Evolutionary conservation across 805 yeast species (phyloP).

Genomic region (Saccharomyces kudriavzevii): DNA sequence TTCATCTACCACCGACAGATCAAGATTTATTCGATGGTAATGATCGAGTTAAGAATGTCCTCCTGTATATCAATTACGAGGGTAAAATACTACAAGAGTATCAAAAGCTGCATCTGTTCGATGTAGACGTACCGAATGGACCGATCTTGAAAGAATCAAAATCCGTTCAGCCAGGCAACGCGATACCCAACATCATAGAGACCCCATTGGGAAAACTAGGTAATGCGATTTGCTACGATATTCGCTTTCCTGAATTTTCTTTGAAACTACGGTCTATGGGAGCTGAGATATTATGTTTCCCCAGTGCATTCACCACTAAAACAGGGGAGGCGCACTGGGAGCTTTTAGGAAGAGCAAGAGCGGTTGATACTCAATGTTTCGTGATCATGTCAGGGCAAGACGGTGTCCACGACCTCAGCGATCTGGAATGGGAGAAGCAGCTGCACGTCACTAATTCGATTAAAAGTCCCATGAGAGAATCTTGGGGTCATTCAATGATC

Average conservation of each 20-base stretch:
- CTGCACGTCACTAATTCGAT: not conserved
- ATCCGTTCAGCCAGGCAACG: constrained; percentile 72
- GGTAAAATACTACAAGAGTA: constrained; percentile 67
- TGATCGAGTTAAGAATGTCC: constrained; percentile 56
- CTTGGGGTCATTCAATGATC: constrained; percentile 81
- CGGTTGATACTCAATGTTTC: constrained; percentile 79
- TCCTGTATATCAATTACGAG: constrained; percentile 55
- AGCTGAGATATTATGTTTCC: constrained; percentile 71
- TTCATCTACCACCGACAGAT: constrained; percentile 66
- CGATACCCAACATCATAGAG: constrained; percentile 45
- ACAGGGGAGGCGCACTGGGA: constrained; percentile 94
- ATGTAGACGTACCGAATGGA: constrained; percentile 72
- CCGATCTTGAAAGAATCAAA: constrained; percentile 71
- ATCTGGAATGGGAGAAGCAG: constrained; percentile 30
- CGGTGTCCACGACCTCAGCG: constrained; percentile 58
- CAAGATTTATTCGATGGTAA: constrained; percentile 14
- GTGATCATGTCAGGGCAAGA: constrained; percentile 86
- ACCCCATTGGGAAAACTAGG: constrained; percentile 62
- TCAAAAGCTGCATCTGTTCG: constrained; percentile 83
- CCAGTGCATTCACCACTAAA: constrained; percentile 86
- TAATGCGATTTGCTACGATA: constrained; percentile 73
- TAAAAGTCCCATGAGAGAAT: constrained; percentile 39
- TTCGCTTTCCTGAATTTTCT: constrained; percentile 79
- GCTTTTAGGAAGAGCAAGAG: constrained; percentile 69
- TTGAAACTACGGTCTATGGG: constrained; percentile 55